Evolutionary conservation across 75 land plant species (phyloP), one percentile per base, ranked within the genome.

Genomic region (Cryptomeria japonica): DNA sequence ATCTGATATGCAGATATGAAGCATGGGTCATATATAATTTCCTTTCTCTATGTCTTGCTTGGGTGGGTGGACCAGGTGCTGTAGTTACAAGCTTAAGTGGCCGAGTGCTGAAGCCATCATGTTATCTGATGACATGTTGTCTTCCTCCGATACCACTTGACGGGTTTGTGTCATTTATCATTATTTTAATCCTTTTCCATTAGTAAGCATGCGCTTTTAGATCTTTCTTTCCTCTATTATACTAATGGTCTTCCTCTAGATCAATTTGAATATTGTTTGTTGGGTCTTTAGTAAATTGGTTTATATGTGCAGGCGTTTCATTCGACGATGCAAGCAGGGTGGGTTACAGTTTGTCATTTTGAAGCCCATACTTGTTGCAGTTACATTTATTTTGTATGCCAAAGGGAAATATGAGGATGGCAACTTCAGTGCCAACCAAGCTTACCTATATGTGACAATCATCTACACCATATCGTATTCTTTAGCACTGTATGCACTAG

Each of bases 1-100:
- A 41, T 44, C 31, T 87, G 5, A 41, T 44, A 14, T 92, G 87
- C 95, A 98, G 99, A 77, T 98, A 98, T 92, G 99, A 98, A 89
- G 99, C 99, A 68, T 98, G 98, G 97, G 99, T 98, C 56, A 98
- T 98, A 28, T 98, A 98, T 91, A 98, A 98, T 88, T 98, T 98
- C 82, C 91, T 98, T 51, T 98, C 99, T 28, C 87, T 97, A 34
- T 98, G 99, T 92, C 91, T 98, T 88, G 99, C 97, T 58, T 98
- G 97, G 97, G 97, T 98, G 15, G 99, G 99, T 79, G 99, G 99
- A 31, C 99, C 99, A 25, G 97, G 99, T 84, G 95, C 95, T 73
- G 99, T 97, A 61, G 99, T 97, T 13, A 84, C 94, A 80, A 97
- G 94, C 86, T 93, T 98, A 82, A 93, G 89, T 91, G 99, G 99